phyloP scores from a whole-genome alignment of 208 protist genomes.

The Angomonas deanei region DNA sequence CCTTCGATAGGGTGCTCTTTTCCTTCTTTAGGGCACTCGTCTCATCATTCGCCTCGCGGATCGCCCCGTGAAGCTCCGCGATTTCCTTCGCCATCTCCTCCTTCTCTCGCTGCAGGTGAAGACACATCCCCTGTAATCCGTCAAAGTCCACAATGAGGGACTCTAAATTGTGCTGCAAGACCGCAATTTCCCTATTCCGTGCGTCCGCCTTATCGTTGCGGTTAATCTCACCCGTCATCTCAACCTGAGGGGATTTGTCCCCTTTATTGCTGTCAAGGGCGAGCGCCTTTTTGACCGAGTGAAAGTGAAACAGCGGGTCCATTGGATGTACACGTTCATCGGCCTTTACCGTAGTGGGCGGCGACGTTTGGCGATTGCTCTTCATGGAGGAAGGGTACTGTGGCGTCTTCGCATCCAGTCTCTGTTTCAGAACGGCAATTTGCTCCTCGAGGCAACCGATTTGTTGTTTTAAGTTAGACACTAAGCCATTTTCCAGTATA shows the following conservation, averaged over 20 bases:
- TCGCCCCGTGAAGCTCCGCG: slow-evolving; percentile 21
- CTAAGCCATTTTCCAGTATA: slow-evolving; percentile 31
- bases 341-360: background rate
- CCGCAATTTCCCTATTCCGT: slow-evolving; percentile 31
- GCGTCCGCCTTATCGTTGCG: no score
- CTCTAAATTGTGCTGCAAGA: slow-evolving; percentile 39
- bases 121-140: slow-evolving; percentile 20
- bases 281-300: background rate
- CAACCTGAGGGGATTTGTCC: background rate
- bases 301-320: background rate
- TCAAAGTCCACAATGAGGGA: slow-evolving; percentile 33
- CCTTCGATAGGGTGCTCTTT: slow-evolving; percentile 16
- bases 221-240: background rate
- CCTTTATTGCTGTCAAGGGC: background rate
- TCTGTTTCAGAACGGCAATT: slow-evolving; percentile 24
- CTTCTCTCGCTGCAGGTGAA: slow-evolving; percentile 28
- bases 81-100: slow-evolving; percentile 33
- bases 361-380: background rate
- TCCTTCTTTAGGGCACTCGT: slow-evolving; percentile 20
- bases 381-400: background rate
- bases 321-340: background rate
- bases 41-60: slow-evolving; percentile 25
- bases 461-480: slow-evolving; percentile 67
- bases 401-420: slow-evolving; percentile 6
- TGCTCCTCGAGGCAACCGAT: slow-evolving; percentile 57